Base-by-base conservation (phyloP, 257 asterid genomes). In the Nicotiana tomentosiformis region DNA sequence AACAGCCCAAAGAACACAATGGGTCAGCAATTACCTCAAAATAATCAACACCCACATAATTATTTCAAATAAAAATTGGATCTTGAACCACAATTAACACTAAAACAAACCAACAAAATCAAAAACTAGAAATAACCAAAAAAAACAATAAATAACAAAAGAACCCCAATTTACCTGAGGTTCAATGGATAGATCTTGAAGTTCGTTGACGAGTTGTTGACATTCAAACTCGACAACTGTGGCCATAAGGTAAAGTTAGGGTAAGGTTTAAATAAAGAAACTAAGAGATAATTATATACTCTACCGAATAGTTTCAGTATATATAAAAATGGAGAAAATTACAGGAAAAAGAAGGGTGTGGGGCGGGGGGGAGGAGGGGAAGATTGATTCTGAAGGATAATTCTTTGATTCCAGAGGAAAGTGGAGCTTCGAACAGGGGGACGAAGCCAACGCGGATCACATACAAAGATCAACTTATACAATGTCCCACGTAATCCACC, bases 111-210 rank as follows among this genome's bases (percentile, higher is more conserved):
- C 39, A 29, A 65, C 17, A 30, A 65, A 30, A 12, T 10, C 20
- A 30, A 32, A 1, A 49, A 0, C 11, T 6, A 49, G 8, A 23
- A 49, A 23, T 51, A 51, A 12, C 57, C 17, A 12, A 51, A 51
- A 51, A 74, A 72, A 16, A 7, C 2, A 20, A 61, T 56, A 56
- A 5, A n/a, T 17, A 37, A 69, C 16, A 49, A 72, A 6, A 14
- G 16, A 65, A 23, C 61, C 55, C 14, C 33, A 37, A 77, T 26
- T 57, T 66, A 93, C 97, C 97, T 88, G 90, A 69, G 83, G 77
- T 64, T 85, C 79, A 82, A 86, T 84, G 18, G 87, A 68, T 81
- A 91, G 90, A 86, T 86, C 90, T 69, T 64, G 89, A 51, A 88
- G 51, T 68, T 81, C 82, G 85, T 85, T 84, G 83, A 84, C 85